Evolutionary conservation across 345 rosid genomes (phyloP).

Genomic region (Syzygium jambos): DNA sequence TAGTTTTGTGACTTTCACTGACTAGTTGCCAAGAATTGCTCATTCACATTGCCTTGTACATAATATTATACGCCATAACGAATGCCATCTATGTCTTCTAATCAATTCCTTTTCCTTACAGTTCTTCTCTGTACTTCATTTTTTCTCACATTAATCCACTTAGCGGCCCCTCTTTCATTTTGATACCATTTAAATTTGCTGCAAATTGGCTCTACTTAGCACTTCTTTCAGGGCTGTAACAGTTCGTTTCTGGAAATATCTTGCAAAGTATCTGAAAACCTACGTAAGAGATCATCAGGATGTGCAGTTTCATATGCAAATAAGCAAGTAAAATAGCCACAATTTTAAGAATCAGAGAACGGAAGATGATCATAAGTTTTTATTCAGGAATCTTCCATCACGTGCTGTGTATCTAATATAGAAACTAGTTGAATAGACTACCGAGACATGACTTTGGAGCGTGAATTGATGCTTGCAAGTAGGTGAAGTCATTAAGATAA

Average conservation of each 20-base stretch:
- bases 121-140: background rate
- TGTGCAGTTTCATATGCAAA: background rate
- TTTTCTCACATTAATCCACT: background rate
- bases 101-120: background rate
- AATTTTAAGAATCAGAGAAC: background rate
- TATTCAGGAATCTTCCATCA: background rate
- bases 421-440: background rate
- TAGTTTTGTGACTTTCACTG: background rate
- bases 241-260: background rate
- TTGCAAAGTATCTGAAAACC: background rate
- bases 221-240: background rate
- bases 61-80: background rate
- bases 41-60: background rate
- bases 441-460: background rate
- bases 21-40: background rate
- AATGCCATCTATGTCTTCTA: background rate
- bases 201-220: background rate
- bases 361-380: background rate
- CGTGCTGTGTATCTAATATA: background rate
- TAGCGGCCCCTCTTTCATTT: background rate
- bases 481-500: background rate
- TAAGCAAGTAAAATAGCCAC: background rate
- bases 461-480: background rate
- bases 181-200: background rate
- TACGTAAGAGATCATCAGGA: background rate